Base-by-base conservation (phyloP, 2,329 filamentous ascomycete genomes). In the Diaporthe sp. region DNA sequence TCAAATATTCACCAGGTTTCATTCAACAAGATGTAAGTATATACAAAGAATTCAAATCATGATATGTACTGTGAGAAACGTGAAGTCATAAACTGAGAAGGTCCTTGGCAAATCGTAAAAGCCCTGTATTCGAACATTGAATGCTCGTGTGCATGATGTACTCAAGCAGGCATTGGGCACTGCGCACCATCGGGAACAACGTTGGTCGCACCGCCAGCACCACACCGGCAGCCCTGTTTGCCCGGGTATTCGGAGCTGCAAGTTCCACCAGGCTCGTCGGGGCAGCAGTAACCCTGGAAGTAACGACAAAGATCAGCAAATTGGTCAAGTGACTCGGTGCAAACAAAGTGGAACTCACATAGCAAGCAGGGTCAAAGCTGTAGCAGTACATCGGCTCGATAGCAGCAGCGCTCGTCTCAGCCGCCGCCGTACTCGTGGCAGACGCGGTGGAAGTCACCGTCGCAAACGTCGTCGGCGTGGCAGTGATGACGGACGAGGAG, bases 321-420 rank as follows among this genome's bases (percentile, higher is more conserved):
- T 2, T 3, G 1, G 8, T 19, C 42, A 7, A 47, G 19, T 22
- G 2, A 22, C 9, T 17, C 19, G 9, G 19, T 38, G 0, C 4
- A n/a, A 6, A 8, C 33, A 28, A 35, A 17, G 4, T 1, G 3
- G 0, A 2, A 66, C 60, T 67, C 22, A 67, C 61, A 25, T 67
- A 67, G 61, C 61, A 67, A 5, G 61, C 61, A 67, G 61, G 61
- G 7, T 67, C 30, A 1, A 67, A 67, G 30, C 61, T 67, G 30
- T 67, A 67, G 45, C 61, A 67, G 61, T 67, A 50, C 45, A 67
- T 67, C 6, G 61, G 61, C 61, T 50, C 42, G 2, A 50, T 13
- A 0, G 28, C 35, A 28, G 35, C 35, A 0, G 33, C 35, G 13
- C 22, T 40, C 35, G 57, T 60, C 57, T 60, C 35, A 8, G 35